A percentile compares a stretch with the other conserved stretches of the same genome.
phyloP scores from a whole-genome alignment of 179 eudicot species.

The Dionaea muscipula region DNA sequence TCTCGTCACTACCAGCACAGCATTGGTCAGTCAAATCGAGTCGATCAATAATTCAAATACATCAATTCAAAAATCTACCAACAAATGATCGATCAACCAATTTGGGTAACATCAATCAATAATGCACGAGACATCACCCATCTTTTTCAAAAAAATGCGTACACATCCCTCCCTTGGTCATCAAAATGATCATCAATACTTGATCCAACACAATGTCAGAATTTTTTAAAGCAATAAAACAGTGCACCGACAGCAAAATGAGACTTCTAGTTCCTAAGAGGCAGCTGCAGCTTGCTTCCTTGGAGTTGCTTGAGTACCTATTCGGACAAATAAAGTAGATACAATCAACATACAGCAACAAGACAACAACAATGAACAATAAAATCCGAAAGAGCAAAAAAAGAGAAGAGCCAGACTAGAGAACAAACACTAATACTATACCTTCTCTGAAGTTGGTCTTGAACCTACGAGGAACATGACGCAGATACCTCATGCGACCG shows the following conservation, averaged over 20 bases:
- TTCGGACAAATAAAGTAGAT: background rate
- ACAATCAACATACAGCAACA: background rate
- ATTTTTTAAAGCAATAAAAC: background rate
- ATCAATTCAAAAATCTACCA: too few species aligned
- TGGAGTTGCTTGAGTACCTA: slow-evolving; percentile 71
- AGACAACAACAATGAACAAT: background rate
- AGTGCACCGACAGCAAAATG: background rate
- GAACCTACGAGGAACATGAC: slow-evolving; percentile 75
- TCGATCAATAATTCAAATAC: too few species aligned
- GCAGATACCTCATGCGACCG: slow-evolving; percentile 87
- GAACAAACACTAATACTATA: slow-evolving; percentile 4
- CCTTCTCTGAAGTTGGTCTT: slow-evolving; percentile 89
- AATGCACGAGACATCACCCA: too few species aligned
- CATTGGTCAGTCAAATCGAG: too few species aligned
- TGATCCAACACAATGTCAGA: background rate
- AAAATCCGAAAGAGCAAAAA: background rate
- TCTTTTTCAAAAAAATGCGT: too few species aligned
- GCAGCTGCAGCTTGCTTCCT: slow-evolving; percentile 53
- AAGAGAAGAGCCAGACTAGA: background rate
- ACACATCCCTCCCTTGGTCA: background rate
- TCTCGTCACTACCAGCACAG: too few species aligned
- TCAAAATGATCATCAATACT: background rate
- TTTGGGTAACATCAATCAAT: too few species aligned
- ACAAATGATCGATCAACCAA: too few species aligned
- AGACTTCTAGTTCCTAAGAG: slow-evolving; percentile 10